Percentiles rank a stretch among this genome's conserved stretches.
phyloP scores from a whole-genome alignment of 169 alveolate genomes.

The Babesia bovis region DNA sequence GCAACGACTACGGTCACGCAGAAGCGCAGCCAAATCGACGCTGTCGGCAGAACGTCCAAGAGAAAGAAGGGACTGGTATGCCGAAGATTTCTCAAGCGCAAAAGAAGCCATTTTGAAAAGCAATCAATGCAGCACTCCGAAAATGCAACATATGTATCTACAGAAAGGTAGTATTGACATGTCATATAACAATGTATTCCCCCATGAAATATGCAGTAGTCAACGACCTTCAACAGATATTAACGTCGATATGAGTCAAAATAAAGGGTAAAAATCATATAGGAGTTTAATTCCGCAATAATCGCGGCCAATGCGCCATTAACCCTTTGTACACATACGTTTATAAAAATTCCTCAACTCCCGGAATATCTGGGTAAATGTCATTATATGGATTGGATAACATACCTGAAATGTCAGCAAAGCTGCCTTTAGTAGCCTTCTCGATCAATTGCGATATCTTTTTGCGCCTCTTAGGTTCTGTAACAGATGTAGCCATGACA shows the following conservation, averaged over 20 bases:
- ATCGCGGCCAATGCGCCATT: too few species aligned
- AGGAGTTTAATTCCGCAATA: not conserved
- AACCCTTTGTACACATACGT: too few species aligned
- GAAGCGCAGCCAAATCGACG: conserved; percentile 32
- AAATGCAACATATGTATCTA: too few species aligned
- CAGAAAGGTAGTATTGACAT: too few species aligned
- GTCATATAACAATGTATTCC: too few species aligned
- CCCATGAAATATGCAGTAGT: too few species aligned
- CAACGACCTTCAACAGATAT: not conserved
- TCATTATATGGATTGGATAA: not conserved
- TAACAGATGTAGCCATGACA: not conserved
- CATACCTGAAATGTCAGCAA: conserved; percentile 33
- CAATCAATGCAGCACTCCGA: too few species aligned
- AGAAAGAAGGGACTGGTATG: conserved; percentile 18
- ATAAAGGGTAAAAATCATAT: not conserved
- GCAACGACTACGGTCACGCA: conserved; percentile 58
- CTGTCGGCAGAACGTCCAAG: not conserved
- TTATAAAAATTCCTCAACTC: conserved; percentile 16
- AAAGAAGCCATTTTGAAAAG: conserved; percentile 7
- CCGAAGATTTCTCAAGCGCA: conserved; percentile 25
- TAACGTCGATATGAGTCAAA: not conserved
- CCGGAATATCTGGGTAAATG: conserved; percentile 20
- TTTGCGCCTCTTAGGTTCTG: conserved; percentile 16
- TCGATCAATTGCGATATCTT: conserved; percentile 15
- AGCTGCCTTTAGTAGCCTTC: conserved; percentile 35